Conservation (phyloP, 2,329 filamentous ascomycete species). For the Ophiostoma ips region DNA sequence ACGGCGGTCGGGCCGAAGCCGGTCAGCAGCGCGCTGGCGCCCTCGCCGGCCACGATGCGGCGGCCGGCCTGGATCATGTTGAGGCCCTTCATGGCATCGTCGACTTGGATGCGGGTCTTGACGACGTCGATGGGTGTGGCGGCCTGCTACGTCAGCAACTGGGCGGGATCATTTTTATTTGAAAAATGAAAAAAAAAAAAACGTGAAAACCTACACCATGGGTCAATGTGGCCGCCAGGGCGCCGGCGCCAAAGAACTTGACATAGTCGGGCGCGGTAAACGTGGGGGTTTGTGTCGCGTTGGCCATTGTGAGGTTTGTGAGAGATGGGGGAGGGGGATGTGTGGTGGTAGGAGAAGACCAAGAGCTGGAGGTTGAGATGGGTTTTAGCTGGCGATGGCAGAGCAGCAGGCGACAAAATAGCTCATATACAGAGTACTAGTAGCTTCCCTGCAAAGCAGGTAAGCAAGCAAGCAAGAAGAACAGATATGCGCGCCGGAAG, state of each 20-base stretch:
- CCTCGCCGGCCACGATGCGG: conserved; percentile 66
- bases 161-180: too few species aligned
- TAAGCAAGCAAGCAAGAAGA: too few species aligned
- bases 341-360: not conserved
- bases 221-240: conserved; percentile 36
- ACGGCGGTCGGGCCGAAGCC: conserved; percentile 76
- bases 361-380: too few species aligned
- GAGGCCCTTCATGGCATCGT: conserved; percentile 70
- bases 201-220: conserved; percentile 29
- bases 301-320: not conserved
- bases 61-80: conserved; percentile 69
- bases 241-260: conserved; percentile 40
- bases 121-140: conserved; percentile 52
- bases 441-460: not conserved
- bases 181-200: too few species aligned
- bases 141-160: conserved; percentile 24
- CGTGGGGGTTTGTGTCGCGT: conserved; percentile 18
- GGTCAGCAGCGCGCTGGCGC: conserved; percentile 64
- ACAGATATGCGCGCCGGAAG: not conserved
- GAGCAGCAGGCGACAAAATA: not conserved
- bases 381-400: too few species aligned
- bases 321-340: not conserved
- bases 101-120: conserved; percentile 85
- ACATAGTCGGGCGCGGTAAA: conserved; percentile 31
- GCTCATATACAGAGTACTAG: too few species aligned